Percentiles rank a stretch among this genome's conserved stretches.
These are phyloP conservation scores for Datura wrightii DNA, from an alignment of 257 asterid genomes.

Conservation along the genomic window DNA sequence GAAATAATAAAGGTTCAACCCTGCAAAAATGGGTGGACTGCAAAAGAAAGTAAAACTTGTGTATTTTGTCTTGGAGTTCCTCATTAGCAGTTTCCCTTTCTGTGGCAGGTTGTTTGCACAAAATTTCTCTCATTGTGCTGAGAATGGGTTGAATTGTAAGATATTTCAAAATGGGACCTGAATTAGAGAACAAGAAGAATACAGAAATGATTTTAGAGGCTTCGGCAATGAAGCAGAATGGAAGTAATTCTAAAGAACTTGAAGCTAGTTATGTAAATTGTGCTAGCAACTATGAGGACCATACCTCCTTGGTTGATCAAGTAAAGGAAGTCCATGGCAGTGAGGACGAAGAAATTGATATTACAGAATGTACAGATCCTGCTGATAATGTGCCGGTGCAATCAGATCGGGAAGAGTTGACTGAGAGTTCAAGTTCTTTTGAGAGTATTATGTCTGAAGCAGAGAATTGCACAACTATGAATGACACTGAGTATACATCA, in stretches of 20 bases:
- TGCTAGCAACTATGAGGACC: slow-evolving; percentile 16
- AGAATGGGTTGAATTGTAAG: slow-evolving; percentile 30
- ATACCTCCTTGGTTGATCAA: slow-evolving; percentile 27
- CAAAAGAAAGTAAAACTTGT: slow-evolving; percentile 3
- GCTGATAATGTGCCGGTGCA: slow-evolving; percentile 24
- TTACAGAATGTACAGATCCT: slow-evolving; percentile 16
- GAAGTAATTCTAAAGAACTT: slow-evolving; percentile 30
- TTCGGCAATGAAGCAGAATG: slow-evolving; percentile 26
- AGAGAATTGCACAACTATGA: slow-evolving; percentile 1
- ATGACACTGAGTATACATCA: slow-evolving; percentile 27
- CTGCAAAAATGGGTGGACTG: background rate
- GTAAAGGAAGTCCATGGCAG: slow-evolving; percentile 3
- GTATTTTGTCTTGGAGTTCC: slow-evolving; percentile 20
- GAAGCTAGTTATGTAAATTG: slow-evolving; percentile 29
- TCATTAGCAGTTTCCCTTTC: slow-evolving; percentile 14
- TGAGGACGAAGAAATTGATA: slow-evolving; percentile 32
- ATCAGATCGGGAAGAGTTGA: slow-evolving; percentile 26
- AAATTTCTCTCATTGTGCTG: slow-evolving; percentile 14
- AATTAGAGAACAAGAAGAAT: slow-evolving; percentile 29
- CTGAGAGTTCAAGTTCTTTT: slow-evolving; percentile 36
- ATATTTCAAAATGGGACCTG: slow-evolving; percentile 38
- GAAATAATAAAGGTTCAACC: slow-evolving; percentile 4
- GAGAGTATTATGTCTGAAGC: slow-evolving; percentile 29
- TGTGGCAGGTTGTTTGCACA: slow-evolving; percentile 13
- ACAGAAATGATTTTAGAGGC: background rate